phyloP scores from a whole-genome alignment of 805 yeast genomes.

The Myxozyma mucilagina region DNA sequence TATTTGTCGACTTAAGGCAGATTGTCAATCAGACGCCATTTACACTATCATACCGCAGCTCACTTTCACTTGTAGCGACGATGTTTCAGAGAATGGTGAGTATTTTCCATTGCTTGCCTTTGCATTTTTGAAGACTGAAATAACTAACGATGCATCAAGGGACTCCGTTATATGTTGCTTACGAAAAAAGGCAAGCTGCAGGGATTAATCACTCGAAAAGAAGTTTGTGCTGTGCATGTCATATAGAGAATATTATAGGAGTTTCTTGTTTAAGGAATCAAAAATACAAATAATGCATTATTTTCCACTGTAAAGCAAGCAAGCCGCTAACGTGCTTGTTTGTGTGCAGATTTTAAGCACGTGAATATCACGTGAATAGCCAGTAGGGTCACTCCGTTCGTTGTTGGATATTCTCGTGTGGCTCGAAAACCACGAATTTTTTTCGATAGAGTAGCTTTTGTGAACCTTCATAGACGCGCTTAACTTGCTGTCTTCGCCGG shows the following conservation, averaged over 20 bases:
- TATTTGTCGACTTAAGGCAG: conserved; percentile 28
- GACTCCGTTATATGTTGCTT: conserved; percentile 41
- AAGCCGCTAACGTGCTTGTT: neutral
- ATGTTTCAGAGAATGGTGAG: conserved; percentile 43
- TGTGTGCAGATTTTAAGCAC: neutral
- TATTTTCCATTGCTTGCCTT: neutral
- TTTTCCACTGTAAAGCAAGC: neutral
- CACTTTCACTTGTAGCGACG: conserved; percentile 43
- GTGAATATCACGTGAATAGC: neutral
- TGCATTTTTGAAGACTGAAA: neutral
- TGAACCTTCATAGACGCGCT: neutral
- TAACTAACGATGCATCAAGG: conserved; percentile 23
- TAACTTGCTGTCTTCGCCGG: neutral
- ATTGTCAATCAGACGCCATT: conserved; percentile 37
- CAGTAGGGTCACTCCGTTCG: neutral
- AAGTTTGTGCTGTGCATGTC: conserved; percentile 24
- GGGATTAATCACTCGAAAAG: conserved; percentile 45
- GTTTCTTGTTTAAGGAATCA: neutral
- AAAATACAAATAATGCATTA: neutral
- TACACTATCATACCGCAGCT: conserved; percentile 39
- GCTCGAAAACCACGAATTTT: conserved; percentile 4
- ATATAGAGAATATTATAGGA: neutral
- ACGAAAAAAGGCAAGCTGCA: conserved; percentile 37
- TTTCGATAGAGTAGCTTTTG: neutral
- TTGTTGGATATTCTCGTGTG: neutral